Evolutionary conservation across 257 asterid species (phyloP), one percentile per base, ranked within the genome.

Genomic region (Sherardia arvensis): DNA sequence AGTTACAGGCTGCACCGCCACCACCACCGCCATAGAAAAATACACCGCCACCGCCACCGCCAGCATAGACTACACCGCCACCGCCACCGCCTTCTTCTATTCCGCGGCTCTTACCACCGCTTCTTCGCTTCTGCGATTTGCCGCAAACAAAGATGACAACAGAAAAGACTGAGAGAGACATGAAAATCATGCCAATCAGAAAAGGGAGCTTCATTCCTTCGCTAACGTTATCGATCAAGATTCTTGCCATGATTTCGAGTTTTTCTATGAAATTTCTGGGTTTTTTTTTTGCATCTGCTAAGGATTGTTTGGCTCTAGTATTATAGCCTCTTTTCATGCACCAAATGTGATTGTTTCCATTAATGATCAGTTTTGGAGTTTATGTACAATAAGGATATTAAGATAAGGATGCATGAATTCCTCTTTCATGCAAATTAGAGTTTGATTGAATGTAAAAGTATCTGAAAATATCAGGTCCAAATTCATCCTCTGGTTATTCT

Each of bases 361-460:
- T 20, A 53, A 4, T 22, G 10, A 53, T 53, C 28, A 53, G 2
- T 53, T 53, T 53, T 53, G 28, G 58, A 53, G 18, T 53, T 20
- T 53, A 14, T 53, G 22, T 10, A 20, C 26, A 18, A 53, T 21
- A 53, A 15, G 1, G 0, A 9, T 20, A 49, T 21, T n/a, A n/a
- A 6, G 58, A 53, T 51, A 51, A 51, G 28, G 56, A 53, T 53
- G 58, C 58, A 53, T 51, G 28, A 23, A 53, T 53, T 23, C 58
- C 58, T 53, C 58, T 20, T 7, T 53, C 17, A 22, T 21, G 58
- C 58, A 53, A 8, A 9, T n/a, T n/a, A n/a, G n/a, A n/a, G n/a
- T n/a, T n/a, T n/a, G n/a, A n/a, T n/a, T n/a, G n/a, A 3, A 6
- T 15, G n/a, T 43, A 43, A 43, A 0, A 15, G 20, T n/a, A 43